phyloP scores from a whole-genome alignment of 352 stramenopile genomes.

The Phytophthora citrophthora region DNA sequence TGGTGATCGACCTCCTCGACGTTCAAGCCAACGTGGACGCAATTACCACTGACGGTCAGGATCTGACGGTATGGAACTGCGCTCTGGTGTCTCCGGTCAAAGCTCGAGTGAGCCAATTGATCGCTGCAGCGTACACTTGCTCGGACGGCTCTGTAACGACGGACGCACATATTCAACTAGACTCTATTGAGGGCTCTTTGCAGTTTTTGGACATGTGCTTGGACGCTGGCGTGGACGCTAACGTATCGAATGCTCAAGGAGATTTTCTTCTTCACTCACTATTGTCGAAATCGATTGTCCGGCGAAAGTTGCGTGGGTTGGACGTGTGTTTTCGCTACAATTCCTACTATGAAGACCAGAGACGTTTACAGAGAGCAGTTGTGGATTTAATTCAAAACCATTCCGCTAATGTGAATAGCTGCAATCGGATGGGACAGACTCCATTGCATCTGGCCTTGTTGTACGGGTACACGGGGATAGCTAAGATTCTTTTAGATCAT shows the following conservation, averaged over 20 bases:
- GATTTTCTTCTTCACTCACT: slow-evolving; percentile 73
- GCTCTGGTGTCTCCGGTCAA: slow-evolving; percentile 43
- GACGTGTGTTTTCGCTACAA: slow-evolving; percentile 70
- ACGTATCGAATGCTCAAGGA: slow-evolving; percentile 63
- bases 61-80: slow-evolving; percentile 69
- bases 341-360: slow-evolving; percentile 36
- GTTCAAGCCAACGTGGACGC: slow-evolving; percentile 53
- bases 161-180: slow-evolving; percentile 31
- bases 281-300: slow-evolving; percentile 58
- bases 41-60: slow-evolving; percentile 55
- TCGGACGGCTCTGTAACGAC: neutral
- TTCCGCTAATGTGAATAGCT: slow-evolving; percentile 55
- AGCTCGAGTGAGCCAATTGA: slow-evolving; percentile 17
- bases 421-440: slow-evolving; percentile 69
- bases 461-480: slow-evolving; percentile 56
- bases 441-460: slow-evolving; percentile 71
- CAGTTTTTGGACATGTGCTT: slow-evolving; percentile 47
- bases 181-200: slow-evolving; percentile 44
- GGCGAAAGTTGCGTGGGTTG: slow-evolving; percentile 55
- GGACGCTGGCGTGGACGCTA: slow-evolving; percentile 49
- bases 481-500: slow-evolving; percentile 44
- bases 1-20: slow-evolving; percentile 38
- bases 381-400: slow-evolving; percentile 41
- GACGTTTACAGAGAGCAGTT: slow-evolving; percentile 32
- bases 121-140: slow-evolving; percentile 17